Conservation (phyloP, 2,329 filamentous ascomycete genomes). For the Talaromyces sp. region DNA sequence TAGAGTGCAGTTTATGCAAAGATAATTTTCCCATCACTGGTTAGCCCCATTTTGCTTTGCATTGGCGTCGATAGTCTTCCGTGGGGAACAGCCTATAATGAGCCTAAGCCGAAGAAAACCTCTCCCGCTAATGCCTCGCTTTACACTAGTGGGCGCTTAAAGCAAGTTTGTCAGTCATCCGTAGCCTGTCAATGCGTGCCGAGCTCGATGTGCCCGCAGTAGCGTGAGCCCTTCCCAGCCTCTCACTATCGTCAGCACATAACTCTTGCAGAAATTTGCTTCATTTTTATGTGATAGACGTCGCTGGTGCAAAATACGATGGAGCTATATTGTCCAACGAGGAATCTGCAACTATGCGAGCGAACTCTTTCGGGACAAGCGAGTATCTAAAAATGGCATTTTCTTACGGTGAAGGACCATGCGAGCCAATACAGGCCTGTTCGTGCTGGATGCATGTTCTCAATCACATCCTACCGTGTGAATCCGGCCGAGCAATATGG, state of each 20-base stretch:
- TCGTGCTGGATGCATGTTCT: not conserved
- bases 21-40: not conserved
- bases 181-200: slow-evolving; percentile 11
- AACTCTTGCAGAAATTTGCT: not conserved
- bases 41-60: not conserved
- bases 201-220: slow-evolving; percentile 3
- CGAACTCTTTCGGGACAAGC: too few relatives aligned
- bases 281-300: not conserved
- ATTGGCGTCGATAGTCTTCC: not conserved
- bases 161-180: not conserved
- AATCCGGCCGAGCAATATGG: too few relatives aligned
- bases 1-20: not conserved
- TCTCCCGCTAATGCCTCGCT: not conserved
- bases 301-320: not conserved
- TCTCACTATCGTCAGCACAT: not conserved
- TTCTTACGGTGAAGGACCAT: not conserved
- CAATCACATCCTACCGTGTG: slow-evolving; percentile 4
- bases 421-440: not conserved
- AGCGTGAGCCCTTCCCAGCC: not conserved
- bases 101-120: not conserved
- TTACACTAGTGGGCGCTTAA: not conserved
- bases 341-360: not conserved
- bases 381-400: not conserved
- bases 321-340: not conserved
- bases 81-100: not conserved